A percentile compares a stretch with the other conserved stretches of the same genome.
These are phyloP conservation scores for Candida palmyrensis DNA, from an alignment of 805 yeast genomes.

Conservation along the genomic window DNA sequence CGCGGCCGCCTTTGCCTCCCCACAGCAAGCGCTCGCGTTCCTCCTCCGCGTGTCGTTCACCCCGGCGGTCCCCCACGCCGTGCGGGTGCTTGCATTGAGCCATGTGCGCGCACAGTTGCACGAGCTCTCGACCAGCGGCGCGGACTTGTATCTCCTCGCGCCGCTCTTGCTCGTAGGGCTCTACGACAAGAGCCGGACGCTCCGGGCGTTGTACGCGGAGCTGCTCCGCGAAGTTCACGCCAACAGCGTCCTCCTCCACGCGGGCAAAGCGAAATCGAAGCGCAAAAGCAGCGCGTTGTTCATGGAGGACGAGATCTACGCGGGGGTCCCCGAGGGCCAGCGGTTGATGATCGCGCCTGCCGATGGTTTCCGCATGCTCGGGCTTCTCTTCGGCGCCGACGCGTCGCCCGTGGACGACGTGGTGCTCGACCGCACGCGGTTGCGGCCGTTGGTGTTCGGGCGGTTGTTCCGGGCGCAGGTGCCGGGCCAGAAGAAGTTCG, in stretches of 20 bases:
- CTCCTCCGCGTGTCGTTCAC: conserved; percentile 53
- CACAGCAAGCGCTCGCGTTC: conserved; percentile 50
- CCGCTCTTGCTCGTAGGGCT: conserved; percentile 57
- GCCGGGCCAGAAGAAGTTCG: conserved; percentile 47
- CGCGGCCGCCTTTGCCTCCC: conserved; percentile 26
- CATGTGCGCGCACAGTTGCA: conserved; percentile 32
- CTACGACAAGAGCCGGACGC: conserved; percentile 42
- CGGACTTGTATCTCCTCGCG: conserved; percentile 45
- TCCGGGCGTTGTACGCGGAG: conserved; percentile 36
- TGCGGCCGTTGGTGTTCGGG: conserved; percentile 21
- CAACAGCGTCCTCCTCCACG: conserved; percentile 30
- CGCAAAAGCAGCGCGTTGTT: conserved; percentile 30
- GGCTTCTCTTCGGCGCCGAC: conserved; percentile 17
- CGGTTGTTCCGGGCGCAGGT: conserved; percentile 37
- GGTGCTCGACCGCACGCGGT: conserved; percentile 21
- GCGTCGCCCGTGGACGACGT: conserved; percentile 20
- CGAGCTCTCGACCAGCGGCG: conserved; percentile 21
- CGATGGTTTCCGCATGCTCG: conserved; percentile 48
- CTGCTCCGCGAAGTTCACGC: conserved; percentile 33
- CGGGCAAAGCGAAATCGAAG: conserved; percentile 19
- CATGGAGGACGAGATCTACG: conserved; percentile 56
- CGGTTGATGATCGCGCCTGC: conserved; percentile 59
- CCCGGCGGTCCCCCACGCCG: conserved; percentile 52
- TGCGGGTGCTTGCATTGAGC: conserved; percentile 47
- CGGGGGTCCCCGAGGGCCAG: conserved; percentile 35